These are phyloP conservation scores for Stylosanthes scabra DNA, from an alignment of 331 rosid genomes.

Conservation along the genomic window DNA sequence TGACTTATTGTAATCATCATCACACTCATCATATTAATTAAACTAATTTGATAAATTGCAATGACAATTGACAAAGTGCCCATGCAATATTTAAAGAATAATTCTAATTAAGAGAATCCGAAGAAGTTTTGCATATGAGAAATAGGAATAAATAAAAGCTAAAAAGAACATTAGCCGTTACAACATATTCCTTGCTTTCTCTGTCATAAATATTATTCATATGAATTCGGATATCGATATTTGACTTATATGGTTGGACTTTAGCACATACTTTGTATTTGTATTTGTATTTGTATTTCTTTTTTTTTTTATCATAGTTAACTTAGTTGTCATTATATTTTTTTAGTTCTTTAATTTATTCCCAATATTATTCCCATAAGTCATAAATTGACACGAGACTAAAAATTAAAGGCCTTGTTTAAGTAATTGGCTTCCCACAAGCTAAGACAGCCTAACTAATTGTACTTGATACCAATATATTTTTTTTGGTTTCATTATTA, in stretches of 20 bases:
- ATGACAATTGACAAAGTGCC: too few species aligned
- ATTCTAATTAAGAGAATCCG: constrained; percentile 51
- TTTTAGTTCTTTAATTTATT: neutral
- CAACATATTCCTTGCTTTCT: constrained; percentile 45
- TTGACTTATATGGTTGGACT: neutral
- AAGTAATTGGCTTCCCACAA: neutral
- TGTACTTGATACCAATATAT: neutral
- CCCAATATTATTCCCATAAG: neutral
- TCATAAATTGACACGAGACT: neutral
- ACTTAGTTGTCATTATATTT: neutral
- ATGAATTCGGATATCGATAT: neutral
- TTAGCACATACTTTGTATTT: neutral
- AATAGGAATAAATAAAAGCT: constrained; percentile 36
- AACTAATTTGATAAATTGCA: too few species aligned
- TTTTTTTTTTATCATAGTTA: too few species aligned
- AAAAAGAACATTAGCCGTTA: constrained; percentile 43
- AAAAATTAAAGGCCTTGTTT: neutral
- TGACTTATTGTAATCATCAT: too few species aligned
- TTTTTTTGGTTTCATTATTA: neutral
- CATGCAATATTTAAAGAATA: constrained; percentile 27
- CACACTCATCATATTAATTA: too few species aligned
- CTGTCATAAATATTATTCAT: constrained; percentile 32
- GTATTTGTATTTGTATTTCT: too few species aligned
- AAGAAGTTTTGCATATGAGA: constrained; percentile 42
- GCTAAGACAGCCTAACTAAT: neutral